Evolutionary conservation across 805 yeast species (phyloP), one percentile per base, ranked within the genome.

Genomic region (baker's yeast (Saccharomyces cerevisiae)): DNA sequence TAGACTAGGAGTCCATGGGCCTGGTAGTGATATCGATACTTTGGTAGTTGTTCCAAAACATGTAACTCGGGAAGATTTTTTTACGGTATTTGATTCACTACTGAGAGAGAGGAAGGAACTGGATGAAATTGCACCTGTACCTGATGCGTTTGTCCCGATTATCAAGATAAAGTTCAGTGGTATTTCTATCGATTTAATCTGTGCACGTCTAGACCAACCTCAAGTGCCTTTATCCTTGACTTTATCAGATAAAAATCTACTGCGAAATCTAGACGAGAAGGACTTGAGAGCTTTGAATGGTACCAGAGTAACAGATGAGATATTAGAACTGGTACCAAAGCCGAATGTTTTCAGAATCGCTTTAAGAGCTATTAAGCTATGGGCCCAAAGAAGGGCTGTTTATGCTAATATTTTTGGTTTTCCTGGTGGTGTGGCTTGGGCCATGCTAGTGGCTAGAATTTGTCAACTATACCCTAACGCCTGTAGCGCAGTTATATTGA

Each of bases 351-450:
- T 94, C 76, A 88, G 89, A 66, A 91, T 90, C 62, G 96, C 97
- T 1, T 74, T 94, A 55, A 76, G 99, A 59, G 91, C 96, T 14
- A 87, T 94, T 59, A 94, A 94, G 70, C 76, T 94, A 64, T 94
- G 99, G 99, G 99, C 99, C 0, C 92, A 90, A 67, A 82, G 90
- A 64, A 79, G 98, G 51, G 98, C 97, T 0, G 81, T 94, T 14
- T 94, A 94, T 71, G 97, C 89, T 6, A 94, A 94, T 66, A 86
- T 94, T 48, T 89, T 86, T 78, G 99, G 99, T 0, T 94, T 92
- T 71, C 99, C 98, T 0, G 99, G 99, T 65, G 99, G 99, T 70
- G 99, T 94, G 50, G 99, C 99, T 1, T 94, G 99, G 99, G 99
- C 99, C 0, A 94, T 94, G 97, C 71, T 94, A 46, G 97, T 91